Conservation (phyloP, 2,329 filamentous ascomycete species). For the Pseudofabraea citricarpa region DNA sequence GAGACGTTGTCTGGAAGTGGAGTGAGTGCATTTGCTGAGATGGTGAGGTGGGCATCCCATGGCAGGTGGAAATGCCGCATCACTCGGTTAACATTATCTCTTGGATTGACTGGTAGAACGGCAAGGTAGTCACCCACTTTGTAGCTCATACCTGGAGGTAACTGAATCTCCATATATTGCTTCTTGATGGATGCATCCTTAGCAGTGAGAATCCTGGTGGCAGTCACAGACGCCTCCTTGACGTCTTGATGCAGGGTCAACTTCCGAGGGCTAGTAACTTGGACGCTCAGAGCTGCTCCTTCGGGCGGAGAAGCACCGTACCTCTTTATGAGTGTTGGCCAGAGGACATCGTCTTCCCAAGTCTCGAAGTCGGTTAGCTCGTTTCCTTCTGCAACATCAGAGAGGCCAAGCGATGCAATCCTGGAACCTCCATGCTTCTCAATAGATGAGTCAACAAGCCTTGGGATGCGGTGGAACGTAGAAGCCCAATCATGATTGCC, state of each 20-base stretch:
- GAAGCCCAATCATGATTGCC: background rate
- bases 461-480: background rate
- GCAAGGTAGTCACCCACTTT: slow-evolving; percentile 73
- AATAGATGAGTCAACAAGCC: background rate
- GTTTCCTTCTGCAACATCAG: background rate
- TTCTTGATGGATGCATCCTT: background rate
- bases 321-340: too few relatives aligned
- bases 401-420: background rate
- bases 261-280: too few relatives aligned
- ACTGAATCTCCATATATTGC: slow-evolving; percentile 35
- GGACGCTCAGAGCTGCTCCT: too few relatives aligned
- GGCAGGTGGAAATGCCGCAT: slow-evolving; percentile 58
- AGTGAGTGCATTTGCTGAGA: too few relatives aligned
- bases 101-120: slow-evolving; percentile 65
- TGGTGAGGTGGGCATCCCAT: too few relatives aligned
- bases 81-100: slow-evolving; percentile 52
- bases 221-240: too few relatives aligned
- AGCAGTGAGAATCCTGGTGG: too few relatives aligned
- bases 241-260: too few relatives aligned
- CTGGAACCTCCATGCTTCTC: background rate
- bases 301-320: too few relatives aligned
- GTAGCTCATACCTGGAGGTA: slow-evolving; percentile 63
- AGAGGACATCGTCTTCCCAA: background rate
- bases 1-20: too few relatives aligned
- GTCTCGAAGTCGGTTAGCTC: background rate